Conservation (phyloP, 2,329 filamentous ascomycete genomes). For the Fusarium floridanum region DNA sequence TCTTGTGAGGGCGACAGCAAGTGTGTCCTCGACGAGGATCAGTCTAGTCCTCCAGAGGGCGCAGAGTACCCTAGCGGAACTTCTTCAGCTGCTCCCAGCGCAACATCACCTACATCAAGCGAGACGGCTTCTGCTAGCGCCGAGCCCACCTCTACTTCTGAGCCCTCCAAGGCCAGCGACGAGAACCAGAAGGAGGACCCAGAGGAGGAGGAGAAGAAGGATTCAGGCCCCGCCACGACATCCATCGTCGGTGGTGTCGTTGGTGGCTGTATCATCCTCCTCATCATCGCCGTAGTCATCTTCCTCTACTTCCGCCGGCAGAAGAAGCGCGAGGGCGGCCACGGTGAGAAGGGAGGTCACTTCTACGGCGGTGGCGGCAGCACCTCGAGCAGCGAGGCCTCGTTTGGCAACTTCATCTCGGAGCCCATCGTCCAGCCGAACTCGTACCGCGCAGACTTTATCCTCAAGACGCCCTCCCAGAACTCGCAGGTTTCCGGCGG, state of each 20-base stretch:
- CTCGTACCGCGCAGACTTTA: slow-evolving; percentile 66
- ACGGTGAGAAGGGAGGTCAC: slow-evolving; percentile 38
- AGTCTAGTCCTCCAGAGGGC: slow-evolving; percentile 56
- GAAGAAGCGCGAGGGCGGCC: slow-evolving; percentile 33
- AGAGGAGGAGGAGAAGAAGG: slow-evolving; percentile 16
- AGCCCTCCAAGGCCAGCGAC: slow-evolving; percentile 27
- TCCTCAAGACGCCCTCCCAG: slow-evolving; percentile 54
- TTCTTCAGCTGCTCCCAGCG: slow-evolving; percentile 33
- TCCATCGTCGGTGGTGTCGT: slow-evolving; percentile 63
- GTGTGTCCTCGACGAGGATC: slow-evolving; percentile 68
- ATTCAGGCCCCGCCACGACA: slow-evolving; percentile 50
- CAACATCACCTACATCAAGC: slow-evolving; percentile 35
- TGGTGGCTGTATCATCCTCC: slow-evolving; percentile 59
- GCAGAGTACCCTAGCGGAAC: slow-evolving; percentile 42
- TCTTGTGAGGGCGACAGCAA: slow-evolving; percentile 64
- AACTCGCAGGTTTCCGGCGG: slow-evolving; percentile 5
- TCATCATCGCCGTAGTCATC: slow-evolving; percentile 56
- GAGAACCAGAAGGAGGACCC: slow-evolving; percentile 11
- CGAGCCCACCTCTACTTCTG: slow-evolving; percentile 29
- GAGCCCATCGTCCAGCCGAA: slow-evolving; percentile 64
- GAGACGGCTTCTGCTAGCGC: slow-evolving; percentile 43
- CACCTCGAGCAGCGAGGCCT: slow-evolving; percentile 40
- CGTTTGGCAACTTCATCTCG: slow-evolving; percentile 64
- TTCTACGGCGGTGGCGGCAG: slow-evolving; percentile 27
- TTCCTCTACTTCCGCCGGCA: slow-evolving; percentile 56